These are phyloP conservation scores for Endocalyx cinctus DNA, from an alignment of 2,329 filamentous ascomycete genomes.

Conservation along the genomic window DNA sequence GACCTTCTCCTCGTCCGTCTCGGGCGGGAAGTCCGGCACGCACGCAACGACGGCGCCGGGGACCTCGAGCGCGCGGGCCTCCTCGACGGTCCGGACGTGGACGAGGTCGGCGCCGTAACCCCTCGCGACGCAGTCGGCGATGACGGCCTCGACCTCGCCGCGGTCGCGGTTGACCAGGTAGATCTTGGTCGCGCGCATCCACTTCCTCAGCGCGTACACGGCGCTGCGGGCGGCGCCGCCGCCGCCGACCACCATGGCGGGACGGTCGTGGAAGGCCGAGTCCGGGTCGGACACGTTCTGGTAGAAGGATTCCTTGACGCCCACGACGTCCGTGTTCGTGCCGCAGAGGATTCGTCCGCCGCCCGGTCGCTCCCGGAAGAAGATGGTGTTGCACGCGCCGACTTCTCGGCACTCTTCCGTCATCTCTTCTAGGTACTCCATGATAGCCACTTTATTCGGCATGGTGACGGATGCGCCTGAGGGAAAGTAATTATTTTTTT, in stretches of 20 bases:
- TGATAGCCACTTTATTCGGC: conserved; percentile 77
- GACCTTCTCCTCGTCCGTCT: conserved; percentile 55
- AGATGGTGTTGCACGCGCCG: conserved; percentile 78
- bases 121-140: conserved; percentile 55
- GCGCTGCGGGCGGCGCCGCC: conserved; percentile 76
- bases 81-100: conserved; percentile 56
- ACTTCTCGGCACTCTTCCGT: conserved; percentile 69
- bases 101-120: conserved; percentile 57
- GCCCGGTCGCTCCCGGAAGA: conserved; percentile 46
- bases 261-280: conserved; percentile 49
- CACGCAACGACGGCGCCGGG: conserved; percentile 69
- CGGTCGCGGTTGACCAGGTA: conserved; percentile 75
- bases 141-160: conserved; percentile 61
- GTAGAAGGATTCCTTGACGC: conserved; percentile 68
- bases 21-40: conserved; percentile 71
- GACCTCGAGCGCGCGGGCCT: conserved; percentile 53
- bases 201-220: conserved; percentile 68
- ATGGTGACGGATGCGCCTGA: conserved; percentile 63
- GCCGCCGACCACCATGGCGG: conserved; percentile 70
- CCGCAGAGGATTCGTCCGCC: conserved; percentile 57
- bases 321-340: conserved; percentile 77
- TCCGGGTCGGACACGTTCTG: conserved; percentile 47
- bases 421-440: conserved; percentile 67
- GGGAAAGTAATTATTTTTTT: too few species aligned
- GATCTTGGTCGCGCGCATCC: conserved; percentile 62